phyloP scores from a whole-genome alignment of 805 yeast species.

The Yarrowia hollandica region DNA sequence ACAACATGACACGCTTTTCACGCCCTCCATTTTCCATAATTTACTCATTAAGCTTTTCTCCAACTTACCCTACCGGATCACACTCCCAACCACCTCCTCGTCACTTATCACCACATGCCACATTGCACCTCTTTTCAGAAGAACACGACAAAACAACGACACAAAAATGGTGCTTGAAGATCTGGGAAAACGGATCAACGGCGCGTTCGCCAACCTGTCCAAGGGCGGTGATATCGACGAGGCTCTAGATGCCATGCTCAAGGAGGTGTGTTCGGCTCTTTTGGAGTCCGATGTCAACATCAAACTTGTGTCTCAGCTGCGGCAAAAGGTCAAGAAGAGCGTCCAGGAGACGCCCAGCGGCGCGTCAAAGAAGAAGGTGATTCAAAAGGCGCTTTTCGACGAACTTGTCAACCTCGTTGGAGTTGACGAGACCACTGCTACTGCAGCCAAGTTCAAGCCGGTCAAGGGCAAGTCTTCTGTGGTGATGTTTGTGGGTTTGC shows the following conservation, averaged over 20 bases:
- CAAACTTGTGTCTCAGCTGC: conserved; percentile 70
- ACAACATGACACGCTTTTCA: no score
- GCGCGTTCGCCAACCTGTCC: conserved; percentile 66
- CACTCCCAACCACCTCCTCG: background rate
- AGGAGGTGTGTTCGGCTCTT: conserved; percentile 86
- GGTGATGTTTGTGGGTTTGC: conserved; percentile 97
- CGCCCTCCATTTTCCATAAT: no score
- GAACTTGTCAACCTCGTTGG: conserved; percentile 87
- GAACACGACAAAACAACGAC: background rate
- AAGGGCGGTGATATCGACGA: conserved; percentile 58
- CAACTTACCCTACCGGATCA: no score
- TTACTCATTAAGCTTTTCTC: no score
- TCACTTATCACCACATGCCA: no score
- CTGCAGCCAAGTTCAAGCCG: conserved; percentile 66
- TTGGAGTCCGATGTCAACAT: conserved; percentile 94
- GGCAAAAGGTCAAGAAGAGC: conserved; percentile 66
- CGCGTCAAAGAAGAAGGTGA: conserved; percentile 64
- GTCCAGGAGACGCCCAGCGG: conserved; percentile 57
- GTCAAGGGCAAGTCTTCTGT: conserved; percentile 77
- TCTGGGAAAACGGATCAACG: conserved; percentile 72
- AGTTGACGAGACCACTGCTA: conserved; percentile 44
- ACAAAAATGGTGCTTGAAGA: conserved; percentile 71
- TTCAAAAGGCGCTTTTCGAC: conserved; percentile 92
- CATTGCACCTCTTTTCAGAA: background rate
- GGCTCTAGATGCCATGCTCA: conserved; percentile 70